Conservation (phyloP, 495 filamentous ascomycete species). For the Lasiosphaeria miniovina region DNA sequence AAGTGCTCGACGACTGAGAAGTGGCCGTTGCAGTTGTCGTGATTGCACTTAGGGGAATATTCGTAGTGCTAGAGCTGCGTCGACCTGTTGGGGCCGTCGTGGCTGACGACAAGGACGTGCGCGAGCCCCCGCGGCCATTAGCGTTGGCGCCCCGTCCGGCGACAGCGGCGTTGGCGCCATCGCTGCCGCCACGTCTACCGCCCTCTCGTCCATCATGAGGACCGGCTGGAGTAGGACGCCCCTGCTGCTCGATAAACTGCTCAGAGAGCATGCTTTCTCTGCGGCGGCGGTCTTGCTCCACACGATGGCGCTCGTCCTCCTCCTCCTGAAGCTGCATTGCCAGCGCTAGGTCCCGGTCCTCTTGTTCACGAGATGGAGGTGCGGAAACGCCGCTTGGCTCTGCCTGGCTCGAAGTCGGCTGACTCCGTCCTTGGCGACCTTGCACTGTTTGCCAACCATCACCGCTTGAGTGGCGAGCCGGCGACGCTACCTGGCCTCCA, state of each 20-base stretch:
- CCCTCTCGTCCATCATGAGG: conserved; percentile 14
- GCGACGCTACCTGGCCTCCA: conserved; percentile 5
- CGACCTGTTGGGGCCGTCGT: conserved; percentile 8
- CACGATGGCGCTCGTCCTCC: conserved; percentile 65
- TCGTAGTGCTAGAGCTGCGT: conserved; percentile 21
- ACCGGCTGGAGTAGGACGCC: conserved; percentile 14
- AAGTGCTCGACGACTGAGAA: conserved; percentile 3
- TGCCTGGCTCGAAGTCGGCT: conserved; percentile 19
- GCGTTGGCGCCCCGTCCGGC: neutral
- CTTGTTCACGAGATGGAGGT: conserved; percentile 54
- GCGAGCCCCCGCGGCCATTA: conserved; percentile 11
- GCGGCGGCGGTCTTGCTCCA: conserved; percentile 45
- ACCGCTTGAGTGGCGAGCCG: conserved; percentile 13
- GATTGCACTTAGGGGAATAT: conserved; percentile 14
- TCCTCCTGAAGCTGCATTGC: conserved; percentile 82
- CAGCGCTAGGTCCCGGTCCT: conserved; percentile 75
- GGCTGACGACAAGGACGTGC: conserved; percentile 6
- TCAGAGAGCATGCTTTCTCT: conserved; percentile 50
- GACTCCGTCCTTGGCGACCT: conserved; percentile 31
- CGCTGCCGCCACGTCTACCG: conserved; percentile 2
- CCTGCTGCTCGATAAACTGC: conserved; percentile 58
- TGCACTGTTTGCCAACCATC: conserved; percentile 53
- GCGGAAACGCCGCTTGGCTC: conserved; percentile 28
- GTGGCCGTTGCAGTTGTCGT: neutral
- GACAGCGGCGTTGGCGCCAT: neutral